These are phyloP conservation scores for Rubia yunnanensis DNA, from an alignment of 257 asterid species.

Conservation along the genomic window DNA sequence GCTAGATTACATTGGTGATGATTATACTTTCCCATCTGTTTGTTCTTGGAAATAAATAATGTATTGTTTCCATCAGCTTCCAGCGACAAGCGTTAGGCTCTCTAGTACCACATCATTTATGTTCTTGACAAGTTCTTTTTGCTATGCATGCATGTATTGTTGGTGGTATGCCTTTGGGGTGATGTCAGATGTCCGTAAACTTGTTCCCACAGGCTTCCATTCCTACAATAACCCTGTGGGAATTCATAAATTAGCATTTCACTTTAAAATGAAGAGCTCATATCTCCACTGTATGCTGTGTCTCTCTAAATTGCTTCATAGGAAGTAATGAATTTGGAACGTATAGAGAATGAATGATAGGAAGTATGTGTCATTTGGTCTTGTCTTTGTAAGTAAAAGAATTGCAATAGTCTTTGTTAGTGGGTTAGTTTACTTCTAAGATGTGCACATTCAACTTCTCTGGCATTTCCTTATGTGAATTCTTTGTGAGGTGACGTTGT, in stretches of 20 bases:
- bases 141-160: background rate
- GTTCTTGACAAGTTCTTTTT: background rate
- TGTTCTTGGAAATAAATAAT: background rate
- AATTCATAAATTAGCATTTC: background rate
- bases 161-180: background rate
- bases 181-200: background rate
- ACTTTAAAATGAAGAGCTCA: background rate
- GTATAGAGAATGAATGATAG: background rate
- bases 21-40: conserved; percentile 2
- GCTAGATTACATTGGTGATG: conserved; percentile 1
- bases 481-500: background rate
- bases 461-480: background rate
- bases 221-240: background rate
- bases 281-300: background rate
- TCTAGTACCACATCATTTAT: background rate
- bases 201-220: background rate
- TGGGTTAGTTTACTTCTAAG: background rate
- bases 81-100: background rate
- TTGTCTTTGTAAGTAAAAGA: background rate
- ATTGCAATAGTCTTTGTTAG: background rate
- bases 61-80: background rate
- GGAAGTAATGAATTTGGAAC: background rate
- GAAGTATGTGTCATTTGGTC: background rate
- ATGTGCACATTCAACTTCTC: background rate
- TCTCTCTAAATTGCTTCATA: background rate